Evolutionary conservation across 2,329 filamentous ascomycete genomes (phyloP).

Genomic region (Alternaria atra): DNA sequence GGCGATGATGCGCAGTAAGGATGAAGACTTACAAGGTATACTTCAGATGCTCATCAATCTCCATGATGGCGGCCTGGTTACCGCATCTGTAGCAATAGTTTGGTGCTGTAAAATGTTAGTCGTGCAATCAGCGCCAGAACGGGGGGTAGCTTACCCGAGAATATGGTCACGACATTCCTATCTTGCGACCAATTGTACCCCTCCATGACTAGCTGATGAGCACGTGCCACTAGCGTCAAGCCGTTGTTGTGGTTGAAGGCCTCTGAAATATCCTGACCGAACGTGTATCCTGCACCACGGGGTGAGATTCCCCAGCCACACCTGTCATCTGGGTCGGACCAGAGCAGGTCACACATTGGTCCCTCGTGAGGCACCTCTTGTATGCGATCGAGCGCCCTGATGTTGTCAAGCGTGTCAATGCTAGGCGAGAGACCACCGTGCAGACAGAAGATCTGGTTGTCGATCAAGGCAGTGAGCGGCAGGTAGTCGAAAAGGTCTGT

Average conservation of each 20-base stretch:
- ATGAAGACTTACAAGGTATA: constrained; percentile 90
- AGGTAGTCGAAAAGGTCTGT: constrained; percentile 82
- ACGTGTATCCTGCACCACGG: constrained; percentile 92
- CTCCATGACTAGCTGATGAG: constrained; percentile 99
- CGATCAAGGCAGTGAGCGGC: constrained; percentile 76
- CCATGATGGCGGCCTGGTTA: constrained; percentile 99
- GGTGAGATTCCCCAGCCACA: constrained; percentile 97
- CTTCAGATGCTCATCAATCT: constrained; percentile 98
- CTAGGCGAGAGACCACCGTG: constrained; percentile 77
- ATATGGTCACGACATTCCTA: constrained; percentile 97
- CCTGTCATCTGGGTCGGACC: constrained; percentile 92
- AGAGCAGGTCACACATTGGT: constrained; percentile 79
- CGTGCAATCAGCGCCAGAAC: neutral
- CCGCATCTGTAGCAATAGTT: constrained; percentile 98
- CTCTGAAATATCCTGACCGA: constrained; percentile 96
- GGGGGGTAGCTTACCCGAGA: constrained; percentile 68
- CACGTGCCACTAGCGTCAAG: constrained; percentile 91
- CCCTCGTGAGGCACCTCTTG: constrained; percentile 82
- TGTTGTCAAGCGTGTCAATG: constrained; percentile 78
- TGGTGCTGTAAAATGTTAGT: constrained; percentile 56
- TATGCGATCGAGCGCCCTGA: constrained; percentile 58
- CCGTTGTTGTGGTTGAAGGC: constrained; percentile 99
- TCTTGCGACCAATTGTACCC: constrained; percentile 99
- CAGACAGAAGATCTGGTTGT: constrained; percentile 77
- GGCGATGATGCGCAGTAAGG: neutral